Conservation (phyloP, 345 rosid species). For the Populus euphratica region DNA sequence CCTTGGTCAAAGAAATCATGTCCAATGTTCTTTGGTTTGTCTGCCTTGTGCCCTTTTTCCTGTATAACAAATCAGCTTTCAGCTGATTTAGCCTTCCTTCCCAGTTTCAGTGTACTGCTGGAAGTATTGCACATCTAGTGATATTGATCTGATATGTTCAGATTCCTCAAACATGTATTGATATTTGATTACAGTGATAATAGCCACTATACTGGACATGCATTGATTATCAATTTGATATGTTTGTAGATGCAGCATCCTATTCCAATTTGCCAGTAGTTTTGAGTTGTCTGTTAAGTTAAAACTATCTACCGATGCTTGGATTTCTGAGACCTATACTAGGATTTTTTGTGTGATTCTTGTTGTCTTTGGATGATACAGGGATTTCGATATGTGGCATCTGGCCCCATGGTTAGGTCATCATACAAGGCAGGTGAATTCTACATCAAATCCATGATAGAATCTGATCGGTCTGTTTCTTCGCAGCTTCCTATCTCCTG, state of each 20-base stretch:
- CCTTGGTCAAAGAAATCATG: background rate
- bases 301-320: background rate
- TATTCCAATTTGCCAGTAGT: background rate
- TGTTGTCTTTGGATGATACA: slow-evolving; percentile 29
- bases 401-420: slow-evolving; percentile 98
- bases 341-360: background rate
- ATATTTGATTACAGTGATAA: background rate
- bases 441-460: slow-evolving; percentile 97
- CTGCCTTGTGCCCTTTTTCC: background rate
- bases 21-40: background rate
- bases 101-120: too few species aligned
- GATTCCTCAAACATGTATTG: background rate
- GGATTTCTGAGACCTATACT: background rate
- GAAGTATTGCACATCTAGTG: background rate
- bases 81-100: background rate
- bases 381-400: slow-evolving; percentile 98
- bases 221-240: background rate
- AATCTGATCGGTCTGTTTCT: slow-evolving; percentile 72
- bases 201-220: background rate
- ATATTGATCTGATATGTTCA: background rate
- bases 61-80: background rate
- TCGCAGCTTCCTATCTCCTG: slow-evolving; percentile 25
- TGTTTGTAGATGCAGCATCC: background rate
- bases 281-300: background rate
- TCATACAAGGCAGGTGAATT: slow-evolving; percentile 98